phyloP scores from a whole-genome alignment of 768 basidiomycete genomes.

The Rhizopogon roseolus region DNA sequence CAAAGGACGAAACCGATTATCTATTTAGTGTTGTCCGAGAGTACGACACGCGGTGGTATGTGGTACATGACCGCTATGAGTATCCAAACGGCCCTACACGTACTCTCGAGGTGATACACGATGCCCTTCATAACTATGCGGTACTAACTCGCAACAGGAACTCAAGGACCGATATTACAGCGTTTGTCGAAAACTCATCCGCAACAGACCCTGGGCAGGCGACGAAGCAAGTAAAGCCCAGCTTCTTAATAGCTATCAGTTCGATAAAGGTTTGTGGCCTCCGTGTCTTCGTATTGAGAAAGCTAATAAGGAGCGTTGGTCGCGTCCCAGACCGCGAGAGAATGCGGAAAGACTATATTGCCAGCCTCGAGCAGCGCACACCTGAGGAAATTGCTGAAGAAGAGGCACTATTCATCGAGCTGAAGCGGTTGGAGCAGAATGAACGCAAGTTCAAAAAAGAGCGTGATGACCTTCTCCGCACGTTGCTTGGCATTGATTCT shows the following conservation, averaged over 20 bases:
- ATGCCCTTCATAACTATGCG: neutral
- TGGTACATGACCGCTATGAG: constrained; percentile 88
- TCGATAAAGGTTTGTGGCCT: constrained; percentile 74
- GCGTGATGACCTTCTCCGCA: constrained; percentile 81
- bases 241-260: constrained; percentile 67
- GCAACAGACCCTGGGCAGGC: constrained; percentile 79
- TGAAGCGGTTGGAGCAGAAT: constrained; percentile 92
- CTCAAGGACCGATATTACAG: constrained; percentile 93
- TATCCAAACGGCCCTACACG: constrained; percentile 50
- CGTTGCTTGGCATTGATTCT: constrained; percentile 81
- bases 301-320: neutral
- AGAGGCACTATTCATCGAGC: constrained; percentile 89
- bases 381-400: constrained; percentile 90
- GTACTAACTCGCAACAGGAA: constrained; percentile 47
- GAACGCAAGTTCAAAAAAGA: constrained; percentile 86
- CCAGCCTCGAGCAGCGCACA: constrained; percentile 84
- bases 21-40: constrained; percentile 75
- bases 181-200: constrained; percentile 82
- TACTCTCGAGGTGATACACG: constrained; percentile 59
- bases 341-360: constrained; percentile 83
- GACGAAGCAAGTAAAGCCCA: constrained; percentile 70
- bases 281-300: neutral
- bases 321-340: constrained; percentile 68
- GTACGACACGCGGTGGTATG: constrained; percentile 86
- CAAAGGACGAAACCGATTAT: constrained; percentile 91